phyloP scores from a whole-genome alignment of 768 basidiomycete genomes.

The Naganishia randhawae region DNA sequence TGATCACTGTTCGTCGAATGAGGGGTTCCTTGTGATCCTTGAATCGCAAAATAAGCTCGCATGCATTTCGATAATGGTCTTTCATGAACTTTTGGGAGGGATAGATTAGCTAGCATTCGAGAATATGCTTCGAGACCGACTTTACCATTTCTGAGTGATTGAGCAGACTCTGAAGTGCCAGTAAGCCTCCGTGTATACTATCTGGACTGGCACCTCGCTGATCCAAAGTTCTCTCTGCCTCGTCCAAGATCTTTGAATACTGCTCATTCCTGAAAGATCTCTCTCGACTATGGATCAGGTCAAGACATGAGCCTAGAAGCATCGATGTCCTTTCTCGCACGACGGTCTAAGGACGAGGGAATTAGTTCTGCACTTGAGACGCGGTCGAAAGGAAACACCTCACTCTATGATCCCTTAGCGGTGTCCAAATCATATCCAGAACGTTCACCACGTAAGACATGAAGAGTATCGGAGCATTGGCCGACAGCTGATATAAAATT shows the following conservation, averaged over 20 bases:
- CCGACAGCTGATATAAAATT: slow-evolving; percentile 86
- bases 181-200: slow-evolving; percentile 82
- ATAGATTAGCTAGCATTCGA: background rate
- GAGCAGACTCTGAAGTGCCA: slow-evolving; percentile 85
- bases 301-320: slow-evolving; percentile 84
- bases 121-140: background rate
- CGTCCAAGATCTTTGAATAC: slow-evolving; percentile 76
- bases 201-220: slow-evolving; percentile 72
- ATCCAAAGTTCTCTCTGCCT: slow-evolving; percentile 71
- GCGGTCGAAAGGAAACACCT: slow-evolving; percentile 16
- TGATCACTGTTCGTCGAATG: slow-evolving; percentile 90
- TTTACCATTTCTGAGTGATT: slow-evolving; percentile 90
- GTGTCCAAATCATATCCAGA: slow-evolving; percentile 87
- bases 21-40: slow-evolving; percentile 79
- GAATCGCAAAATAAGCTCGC: slow-evolving; percentile 84
- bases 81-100: slow-evolving; percentile 49
- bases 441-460: slow-evolving; percentile 80
- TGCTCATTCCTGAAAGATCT: slow-evolving; percentile 60
- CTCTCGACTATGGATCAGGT: slow-evolving; percentile 71
- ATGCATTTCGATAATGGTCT: slow-evolving; percentile 68
- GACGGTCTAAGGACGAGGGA: slow-evolving; percentile 53
- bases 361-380: background rate
- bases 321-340: slow-evolving; percentile 91
- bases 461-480: slow-evolving; percentile 80
- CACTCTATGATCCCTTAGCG: slow-evolving; percentile 79